These are phyloP conservation scores for Micromonas pusilla DNA, from an alignment of 139 green algal species.

Conservation along the genomic window DNA sequence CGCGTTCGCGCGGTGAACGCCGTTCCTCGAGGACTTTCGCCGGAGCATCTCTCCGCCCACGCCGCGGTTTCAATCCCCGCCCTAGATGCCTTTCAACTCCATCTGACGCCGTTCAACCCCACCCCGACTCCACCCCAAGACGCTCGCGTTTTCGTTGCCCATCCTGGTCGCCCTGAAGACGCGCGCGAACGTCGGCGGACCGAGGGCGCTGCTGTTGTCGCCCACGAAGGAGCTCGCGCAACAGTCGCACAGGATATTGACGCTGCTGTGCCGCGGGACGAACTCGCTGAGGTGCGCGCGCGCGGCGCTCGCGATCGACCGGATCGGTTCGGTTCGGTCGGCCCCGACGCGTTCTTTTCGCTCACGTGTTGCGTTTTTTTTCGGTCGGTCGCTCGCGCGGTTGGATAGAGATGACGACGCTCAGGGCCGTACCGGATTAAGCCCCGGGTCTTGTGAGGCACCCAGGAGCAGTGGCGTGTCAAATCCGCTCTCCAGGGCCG, in stretches of 20 bases:
- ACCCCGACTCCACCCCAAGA: no score
- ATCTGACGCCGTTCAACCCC: no score
- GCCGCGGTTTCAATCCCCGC: no score
- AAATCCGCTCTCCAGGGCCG: not conserved
- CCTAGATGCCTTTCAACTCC: no score
- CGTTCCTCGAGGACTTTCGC: no score
- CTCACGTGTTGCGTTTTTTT: not conserved
- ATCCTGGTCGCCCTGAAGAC: constrained; percentile 47
- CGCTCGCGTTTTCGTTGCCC: constrained; percentile 84
- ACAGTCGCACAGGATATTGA: constrained; percentile 67
- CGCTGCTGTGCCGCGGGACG: constrained; percentile 48
- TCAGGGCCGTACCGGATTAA: not conserved
- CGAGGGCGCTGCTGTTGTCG: constrained; percentile 58
- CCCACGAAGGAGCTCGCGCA: constrained; percentile 81
- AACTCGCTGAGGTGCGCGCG: not conserved
- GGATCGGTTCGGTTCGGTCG: no score
- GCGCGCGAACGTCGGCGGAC: not conserved
- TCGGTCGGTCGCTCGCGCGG: not conserved
- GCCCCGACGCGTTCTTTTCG: no score
- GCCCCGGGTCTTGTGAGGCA: not conserved
- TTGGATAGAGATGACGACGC: constrained; percentile 25
- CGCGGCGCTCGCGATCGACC: no score
- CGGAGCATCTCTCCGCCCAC: no score
- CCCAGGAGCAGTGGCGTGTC: not conserved
- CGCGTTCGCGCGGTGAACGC: no score